Conservation (phyloP, 2,329 filamentous ascomycete genomes). For the Pochonia chlamydosporia region DNA sequence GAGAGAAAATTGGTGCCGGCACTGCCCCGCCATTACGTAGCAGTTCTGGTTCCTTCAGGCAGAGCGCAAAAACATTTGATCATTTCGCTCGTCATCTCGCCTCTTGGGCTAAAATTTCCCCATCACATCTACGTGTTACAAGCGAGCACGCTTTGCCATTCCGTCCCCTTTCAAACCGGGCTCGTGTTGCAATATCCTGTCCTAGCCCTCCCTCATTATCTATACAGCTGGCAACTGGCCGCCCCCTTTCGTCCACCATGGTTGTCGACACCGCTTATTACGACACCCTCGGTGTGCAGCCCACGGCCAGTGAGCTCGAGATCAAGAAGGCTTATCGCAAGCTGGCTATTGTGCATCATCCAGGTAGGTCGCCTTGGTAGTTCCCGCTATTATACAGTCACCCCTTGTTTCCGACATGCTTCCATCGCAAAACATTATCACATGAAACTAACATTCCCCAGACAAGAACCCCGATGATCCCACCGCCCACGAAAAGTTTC, state of each 20-base stretch:
- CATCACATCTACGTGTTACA: neutral
- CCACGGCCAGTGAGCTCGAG: slow-evolving; percentile 81
- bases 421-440: neutral
- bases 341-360: slow-evolving; percentile 88
- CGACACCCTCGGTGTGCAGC: slow-evolving; percentile 77
- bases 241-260: slow-evolving; percentile 46
- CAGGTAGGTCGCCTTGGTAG: slow-evolving; percentile 56
- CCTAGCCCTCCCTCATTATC: neutral
- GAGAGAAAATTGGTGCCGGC: neutral
- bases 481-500: slow-evolving; percentile 88
- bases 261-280: slow-evolving; percentile 87
- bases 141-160: neutral
- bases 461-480: slow-evolving; percentile 98
- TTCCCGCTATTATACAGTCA: neutral
- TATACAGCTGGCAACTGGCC: neutral
- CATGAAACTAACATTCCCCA: slow-evolving; percentile 24
- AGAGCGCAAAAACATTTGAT: neutral
- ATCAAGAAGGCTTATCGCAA: slow-evolving; percentile 98
- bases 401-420: neutral
- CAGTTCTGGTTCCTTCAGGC: slow-evolving; percentile 5
- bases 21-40: slow-evolving; percentile 34
- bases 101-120: neutral
- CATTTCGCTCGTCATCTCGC: neutral
- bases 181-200: too few relatives aligned
- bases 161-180: neutral